Evolutionary conservation across 2,329 filamentous ascomycete species (phyloP), one percentile per base, ranked within the genome.

Genomic region (Juglanconis oblonga): DNA sequence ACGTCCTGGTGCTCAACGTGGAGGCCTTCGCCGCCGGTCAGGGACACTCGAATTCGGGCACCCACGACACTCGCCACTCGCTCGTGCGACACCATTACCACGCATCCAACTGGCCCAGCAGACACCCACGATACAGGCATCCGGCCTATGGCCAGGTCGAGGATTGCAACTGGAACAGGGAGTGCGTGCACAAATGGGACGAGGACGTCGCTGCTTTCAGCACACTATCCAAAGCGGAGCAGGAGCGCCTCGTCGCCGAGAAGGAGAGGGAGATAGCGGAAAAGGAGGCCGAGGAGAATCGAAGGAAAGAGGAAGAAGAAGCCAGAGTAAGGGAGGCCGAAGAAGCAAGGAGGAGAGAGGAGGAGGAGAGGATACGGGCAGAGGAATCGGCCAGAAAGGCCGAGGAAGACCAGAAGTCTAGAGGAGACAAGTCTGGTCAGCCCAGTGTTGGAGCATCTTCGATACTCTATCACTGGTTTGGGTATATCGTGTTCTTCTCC

Each of bases 41-140:
- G 70, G 87, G 87, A 10, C 87, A 90, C 70, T 90, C 87, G 0
- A 83, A 90, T 68, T 89, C 87, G 0, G 87, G 87, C 14, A 89
- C 87, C 67, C 87, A 90, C 71, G 81, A 87, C 54, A 80, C 86
- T 1, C 78, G 86, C 56, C 80, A 80, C 14, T 87, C 88, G 1
- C 76, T 91, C 1, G 87, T 91, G 24, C 88, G 86, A 71, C 88
- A 91, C 69, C 87, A 90, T 70, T 91, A 90, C 67, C 88, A 91
- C 70, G 88, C 88, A 1, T 90, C 87, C 1, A 83, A 84, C 59
- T 91, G 88, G 88, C 88, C 87, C 4, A 82, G 80, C 56, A 77
- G 77, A 3, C 87, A 91, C 68, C 87, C 84, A 1, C 79, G 88
- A 40, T 88, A 81, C 73, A 85, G 77, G 50, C 88, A 91, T 70